phyloP scores from a whole-genome alignment of 495 filamentous ascomycete species.

The Penicillium atrosanguineum region DNA sequence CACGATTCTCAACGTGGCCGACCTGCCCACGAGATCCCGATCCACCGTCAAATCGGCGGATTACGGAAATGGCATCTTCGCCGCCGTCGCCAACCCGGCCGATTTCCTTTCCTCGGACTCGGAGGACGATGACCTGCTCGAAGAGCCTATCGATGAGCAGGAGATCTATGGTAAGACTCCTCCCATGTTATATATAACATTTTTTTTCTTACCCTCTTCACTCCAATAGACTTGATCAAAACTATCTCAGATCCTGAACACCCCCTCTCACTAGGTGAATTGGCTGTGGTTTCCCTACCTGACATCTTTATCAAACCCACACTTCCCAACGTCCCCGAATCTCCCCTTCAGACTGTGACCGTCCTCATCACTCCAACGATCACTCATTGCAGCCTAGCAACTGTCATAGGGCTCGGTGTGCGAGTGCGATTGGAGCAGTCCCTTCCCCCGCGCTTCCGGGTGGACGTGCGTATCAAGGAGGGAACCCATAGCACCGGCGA shows the following conservation, averaged over 20 bases:
- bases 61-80: conserved; percentile 38
- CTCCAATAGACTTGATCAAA: conserved; percentile 74
- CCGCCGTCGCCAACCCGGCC: conserved; percentile 25
- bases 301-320: conserved; percentile 79
- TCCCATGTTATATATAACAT: neutral
- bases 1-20: conserved; percentile 83
- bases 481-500: conserved; percentile 93
- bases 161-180: conserved; percentile 82
- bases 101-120: conserved; percentile 44
- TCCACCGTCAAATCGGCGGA: conserved; percentile 43
- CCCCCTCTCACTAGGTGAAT: conserved; percentile 84
- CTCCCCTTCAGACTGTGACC: conserved; percentile 49
- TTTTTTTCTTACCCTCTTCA: neutral
- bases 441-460: conserved; percentile 85
- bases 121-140: conserved; percentile 59
- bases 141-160: conserved; percentile 90
- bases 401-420: conserved; percentile 93
- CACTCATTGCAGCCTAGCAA: conserved; percentile 93
- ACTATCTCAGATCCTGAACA: conserved; percentile 96
- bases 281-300: conserved; percentile 89
- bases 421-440: conserved; percentile 86
- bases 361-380: conserved; percentile 91
- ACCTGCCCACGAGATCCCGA: conserved; percentile 79
- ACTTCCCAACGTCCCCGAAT: conserved; percentile 44
- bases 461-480: conserved; percentile 92